Percentiles rank a stretch among this genome's conserved stretches.
Conservation (phyloP, 805 yeast species). For the Danielia reshetovae region DNA sequence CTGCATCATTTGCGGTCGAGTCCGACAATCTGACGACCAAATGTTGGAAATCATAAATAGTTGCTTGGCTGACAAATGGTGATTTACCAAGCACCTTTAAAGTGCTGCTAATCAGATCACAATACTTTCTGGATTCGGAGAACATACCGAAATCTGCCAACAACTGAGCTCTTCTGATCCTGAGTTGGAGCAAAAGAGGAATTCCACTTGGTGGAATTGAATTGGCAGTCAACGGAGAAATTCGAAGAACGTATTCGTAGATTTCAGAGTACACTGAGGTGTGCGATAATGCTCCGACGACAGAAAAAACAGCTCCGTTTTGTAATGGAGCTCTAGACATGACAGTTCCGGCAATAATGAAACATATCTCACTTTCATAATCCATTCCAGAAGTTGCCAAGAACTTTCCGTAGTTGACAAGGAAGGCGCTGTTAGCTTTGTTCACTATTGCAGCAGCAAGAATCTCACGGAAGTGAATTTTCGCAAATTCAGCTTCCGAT, state of each 20-base stretch:
- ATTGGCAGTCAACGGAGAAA: slow-evolving; percentile 20
- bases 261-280: slow-evolving; percentile 56
- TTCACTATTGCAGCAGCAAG: slow-evolving; percentile 37
- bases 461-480: slow-evolving; percentile 49
- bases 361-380: slow-evolving; percentile 43
- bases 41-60: slow-evolving; percentile 28
- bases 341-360: slow-evolving; percentile 45
- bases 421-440: slow-evolving; percentile 35
- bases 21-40: slow-evolving; percentile 47
- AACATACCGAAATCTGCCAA: slow-evolving; percentile 65
- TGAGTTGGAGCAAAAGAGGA: slow-evolving; percentile 56
- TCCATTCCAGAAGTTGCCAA: slow-evolving; percentile 27
- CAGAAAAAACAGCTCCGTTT: slow-evolving; percentile 32
- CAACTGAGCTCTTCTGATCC: slow-evolving; percentile 62
- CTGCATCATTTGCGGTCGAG: slow-evolving; percentile 38
- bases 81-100: slow-evolving; percentile 31
- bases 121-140: slow-evolving; percentile 57
- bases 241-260: slow-evolving; percentile 52
- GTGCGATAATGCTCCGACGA: slow-evolving; percentile 34
- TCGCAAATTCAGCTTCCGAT: slow-evolving; percentile 45
- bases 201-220: slow-evolving; percentile 35
- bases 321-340: slow-evolving; percentile 25
- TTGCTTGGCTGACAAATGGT: slow-evolving; percentile 22
- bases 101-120: slow-evolving; percentile 45
- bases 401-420: slow-evolving; percentile 49